Evolutionary conservation across 495 filamentous ascomycete species (phyloP).

Genomic region (Lophium mytilinum): DNA sequence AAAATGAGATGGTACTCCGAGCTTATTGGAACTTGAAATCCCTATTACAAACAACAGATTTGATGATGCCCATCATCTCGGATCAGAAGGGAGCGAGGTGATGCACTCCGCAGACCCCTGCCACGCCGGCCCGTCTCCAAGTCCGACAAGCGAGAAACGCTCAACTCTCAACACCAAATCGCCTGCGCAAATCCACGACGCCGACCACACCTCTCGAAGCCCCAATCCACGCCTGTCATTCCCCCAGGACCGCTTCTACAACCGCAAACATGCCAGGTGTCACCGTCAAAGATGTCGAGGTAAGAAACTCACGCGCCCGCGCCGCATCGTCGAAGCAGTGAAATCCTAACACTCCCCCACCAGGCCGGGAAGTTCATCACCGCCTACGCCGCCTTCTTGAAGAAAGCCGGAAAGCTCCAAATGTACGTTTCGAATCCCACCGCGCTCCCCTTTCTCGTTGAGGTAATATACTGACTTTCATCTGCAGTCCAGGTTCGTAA

Average conservation of each 20-base stretch:
- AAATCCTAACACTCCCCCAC: conserved; percentile 10
- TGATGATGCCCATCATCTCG: background rate
- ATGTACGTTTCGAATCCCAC: conserved; percentile 48
- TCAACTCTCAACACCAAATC: background rate
- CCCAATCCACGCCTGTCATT: background rate
- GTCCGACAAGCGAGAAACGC: background rate
- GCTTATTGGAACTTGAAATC: too few species aligned
- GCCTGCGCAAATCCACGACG: background rate
- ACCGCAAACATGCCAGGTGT: conserved; percentile 19
- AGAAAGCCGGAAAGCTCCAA: conserved; percentile 96
- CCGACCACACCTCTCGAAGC: background rate
- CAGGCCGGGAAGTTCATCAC: conserved; percentile 91
- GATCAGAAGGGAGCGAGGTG: background rate
- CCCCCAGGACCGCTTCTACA: background rate
- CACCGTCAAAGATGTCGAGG: conserved; percentile 29
- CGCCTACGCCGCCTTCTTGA: conserved; percentile 93
- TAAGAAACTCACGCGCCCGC: background rate
- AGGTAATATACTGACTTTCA: conserved; percentile 25
- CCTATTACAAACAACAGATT: too few species aligned
- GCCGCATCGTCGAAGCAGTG: background rate
- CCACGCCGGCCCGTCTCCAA: background rate
- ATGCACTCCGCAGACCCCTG: background rate
- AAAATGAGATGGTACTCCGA: too few species aligned
- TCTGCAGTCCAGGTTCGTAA: conserved; percentile 22
- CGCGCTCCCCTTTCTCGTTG: background rate